Evolutionary conservation across 257 asterid genomes (phyloP).

Genomic region (Solanum acaule): DNA sequence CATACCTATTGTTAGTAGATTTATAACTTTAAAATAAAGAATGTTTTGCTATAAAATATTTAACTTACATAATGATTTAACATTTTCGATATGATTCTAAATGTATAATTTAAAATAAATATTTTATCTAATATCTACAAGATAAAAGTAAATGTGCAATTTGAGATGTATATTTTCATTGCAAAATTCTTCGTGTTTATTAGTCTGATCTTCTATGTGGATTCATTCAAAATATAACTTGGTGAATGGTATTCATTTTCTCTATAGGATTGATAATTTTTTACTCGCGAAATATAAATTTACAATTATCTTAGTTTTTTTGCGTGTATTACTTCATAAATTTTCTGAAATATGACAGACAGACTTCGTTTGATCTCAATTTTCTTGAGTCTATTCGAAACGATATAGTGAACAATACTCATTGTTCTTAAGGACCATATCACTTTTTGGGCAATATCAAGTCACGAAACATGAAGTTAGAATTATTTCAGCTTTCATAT

Average conservation of each 20-base stretch:
- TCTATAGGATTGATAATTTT: too few relatives aligned
- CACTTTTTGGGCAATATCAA: too few relatives aligned
- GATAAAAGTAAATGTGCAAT: not conserved
- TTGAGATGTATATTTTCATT: not conserved
- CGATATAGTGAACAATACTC: not conserved
- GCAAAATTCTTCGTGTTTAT: not conserved
- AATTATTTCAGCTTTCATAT: too few relatives aligned
- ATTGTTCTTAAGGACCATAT: not conserved
- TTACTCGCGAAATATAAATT: too few relatives aligned
- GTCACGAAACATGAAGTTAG: not conserved
- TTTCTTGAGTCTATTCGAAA: too few relatives aligned
- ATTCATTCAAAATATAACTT: not conserved
- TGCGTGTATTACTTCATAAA: not conserved
- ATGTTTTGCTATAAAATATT: not conserved
- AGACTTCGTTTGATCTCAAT: not conserved
- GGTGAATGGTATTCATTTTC: not conserved
- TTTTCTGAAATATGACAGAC: too few relatives aligned
- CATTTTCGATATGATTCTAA: too few relatives aligned
- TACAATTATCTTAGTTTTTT: too few relatives aligned
- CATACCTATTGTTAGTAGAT: not conserved
- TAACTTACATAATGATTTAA: too few relatives aligned
- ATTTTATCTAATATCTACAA: not conserved
- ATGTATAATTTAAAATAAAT: too few relatives aligned
- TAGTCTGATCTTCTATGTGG: too few relatives aligned
- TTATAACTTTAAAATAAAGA: too few relatives aligned